phyloP scores from a whole-genome alignment of 1,284 basidiomycete species.

The Rhodofomes roseus region DNA sequence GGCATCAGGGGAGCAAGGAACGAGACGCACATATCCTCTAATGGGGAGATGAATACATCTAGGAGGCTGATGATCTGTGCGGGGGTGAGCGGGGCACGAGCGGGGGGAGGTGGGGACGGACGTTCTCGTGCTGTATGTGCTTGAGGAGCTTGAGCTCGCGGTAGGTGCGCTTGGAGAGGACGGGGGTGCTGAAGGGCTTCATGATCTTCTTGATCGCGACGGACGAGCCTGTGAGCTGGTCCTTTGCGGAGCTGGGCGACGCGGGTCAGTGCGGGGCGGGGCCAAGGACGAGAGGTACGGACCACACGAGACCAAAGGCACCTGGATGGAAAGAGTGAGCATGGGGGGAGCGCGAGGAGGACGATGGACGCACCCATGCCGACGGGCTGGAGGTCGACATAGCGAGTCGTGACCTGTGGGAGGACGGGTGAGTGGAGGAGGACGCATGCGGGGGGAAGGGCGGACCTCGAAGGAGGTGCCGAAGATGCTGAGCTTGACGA shows the following conservation, averaged over 20 bases:
- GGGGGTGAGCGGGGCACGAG: conserved; percentile 1
- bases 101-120: conserved; percentile 32
- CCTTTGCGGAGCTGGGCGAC: conserved; percentile 83
- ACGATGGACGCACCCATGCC: conserved; percentile 82
- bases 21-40: conserved; percentile 85
- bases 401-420: conserved; percentile 88
- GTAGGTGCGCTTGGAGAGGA: conserved; percentile 97
- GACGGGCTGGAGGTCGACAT: conserved; percentile 99
- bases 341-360: conserved; percentile 13
- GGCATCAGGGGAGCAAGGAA: background rate
- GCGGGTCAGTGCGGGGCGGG: background rate
- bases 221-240: conserved; percentile 91
- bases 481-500: conserved; percentile 98
- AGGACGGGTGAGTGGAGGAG: conserved; percentile 20
- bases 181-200: conserved; percentile 89
- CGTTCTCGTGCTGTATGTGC: conserved; percentile 99
- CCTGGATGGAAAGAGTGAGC: conserved; percentile 41
- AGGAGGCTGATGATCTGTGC: conserved; percentile 93
- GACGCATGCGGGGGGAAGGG: background rate
- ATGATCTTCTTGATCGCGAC: conserved; percentile 88
- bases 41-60: conserved; percentile 98
- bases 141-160: conserved; percentile 98
- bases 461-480: conserved; percentile 90
- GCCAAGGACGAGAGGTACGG: conserved; percentile 23
- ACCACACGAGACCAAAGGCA: conserved; percentile 96